These are phyloP conservation scores for Microdochium bolleyi DNA, from an alignment of 2,329 filamentous ascomycete genomes.

Conservation along the genomic window DNA sequence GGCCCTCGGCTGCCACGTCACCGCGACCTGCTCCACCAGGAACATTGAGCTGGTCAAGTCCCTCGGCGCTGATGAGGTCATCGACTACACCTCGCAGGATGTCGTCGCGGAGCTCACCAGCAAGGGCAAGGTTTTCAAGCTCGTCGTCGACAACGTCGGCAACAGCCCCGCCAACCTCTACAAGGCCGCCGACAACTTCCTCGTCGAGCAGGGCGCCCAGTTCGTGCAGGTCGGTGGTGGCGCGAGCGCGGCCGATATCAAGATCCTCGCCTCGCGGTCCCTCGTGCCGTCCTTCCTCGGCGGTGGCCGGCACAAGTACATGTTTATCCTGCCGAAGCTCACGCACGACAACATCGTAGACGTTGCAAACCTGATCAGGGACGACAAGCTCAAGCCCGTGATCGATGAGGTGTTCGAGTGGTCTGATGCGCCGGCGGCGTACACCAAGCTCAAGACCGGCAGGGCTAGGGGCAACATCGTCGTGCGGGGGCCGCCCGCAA, in stretches of 20 bases:
- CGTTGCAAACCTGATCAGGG: constrained; percentile 45
- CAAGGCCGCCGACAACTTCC: constrained; percentile 39
- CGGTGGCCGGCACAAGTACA: constrained; percentile 30
- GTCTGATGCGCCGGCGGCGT: constrained; percentile 48
- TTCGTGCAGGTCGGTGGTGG: constrained; percentile 44
- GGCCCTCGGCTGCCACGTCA: not conserved
- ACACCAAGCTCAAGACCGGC: constrained; percentile 47
- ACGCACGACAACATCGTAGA: constrained; percentile 34
- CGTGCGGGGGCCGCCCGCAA: constrained; percentile 10
- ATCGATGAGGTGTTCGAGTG: constrained; percentile 48
- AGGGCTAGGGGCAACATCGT: constrained; percentile 53
- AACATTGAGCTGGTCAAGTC: constrained; percentile 28
- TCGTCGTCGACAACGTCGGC: constrained; percentile 52
- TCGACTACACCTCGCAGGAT: constrained; percentile 49
- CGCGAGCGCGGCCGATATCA: constrained; percentile 10
- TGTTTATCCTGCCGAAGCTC: constrained; percentile 25
- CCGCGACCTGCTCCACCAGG: constrained; percentile 3
- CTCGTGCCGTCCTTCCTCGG: constrained; percentile 25
- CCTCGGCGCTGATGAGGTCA: constrained; percentile 37
- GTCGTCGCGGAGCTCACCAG: constrained; percentile 35
- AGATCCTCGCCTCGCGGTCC: constrained; percentile 11
- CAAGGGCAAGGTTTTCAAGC: constrained; percentile 38
- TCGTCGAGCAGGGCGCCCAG: constrained; percentile 32
- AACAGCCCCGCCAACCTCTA: constrained; percentile 39
- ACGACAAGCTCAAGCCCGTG: constrained; percentile 49